Percentiles rank a stretch among this genome's conserved stretches.
Conservation (phyloP, 2,329 filamentous ascomycete species). For the Colletotrichum eremochloae region DNA sequence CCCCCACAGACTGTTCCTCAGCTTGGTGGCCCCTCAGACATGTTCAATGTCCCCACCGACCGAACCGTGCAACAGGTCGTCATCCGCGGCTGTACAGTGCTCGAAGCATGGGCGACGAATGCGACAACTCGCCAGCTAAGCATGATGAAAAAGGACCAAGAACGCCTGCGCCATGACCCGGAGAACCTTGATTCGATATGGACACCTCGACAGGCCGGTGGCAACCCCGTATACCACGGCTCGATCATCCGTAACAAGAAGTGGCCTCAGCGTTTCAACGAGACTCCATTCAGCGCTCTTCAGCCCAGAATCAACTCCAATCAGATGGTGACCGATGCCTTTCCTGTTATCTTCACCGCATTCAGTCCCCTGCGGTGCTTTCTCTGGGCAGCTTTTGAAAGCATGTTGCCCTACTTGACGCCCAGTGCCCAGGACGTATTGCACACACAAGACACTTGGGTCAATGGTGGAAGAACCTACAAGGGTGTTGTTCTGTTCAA, state of each 20-base stretch:
- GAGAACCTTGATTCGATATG: not conserved
- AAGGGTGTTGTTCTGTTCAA: not conserved
- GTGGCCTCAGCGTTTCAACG: not conserved
- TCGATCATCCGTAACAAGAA: not conserved
- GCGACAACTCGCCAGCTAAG: not conserved
- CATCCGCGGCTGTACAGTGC: not conserved
- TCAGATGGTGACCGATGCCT: too few relatives aligned
- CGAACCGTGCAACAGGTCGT: not conserved
- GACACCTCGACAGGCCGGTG: not conserved
- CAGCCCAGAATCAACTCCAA: too few relatives aligned
- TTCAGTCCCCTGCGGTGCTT: constrained; percentile 1
- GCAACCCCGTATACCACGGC: not conserved
- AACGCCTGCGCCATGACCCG: not conserved
- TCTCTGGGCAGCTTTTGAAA: not conserved
- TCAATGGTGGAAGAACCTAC: not conserved
- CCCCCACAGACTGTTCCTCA: not conserved
- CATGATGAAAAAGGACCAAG: not conserved
- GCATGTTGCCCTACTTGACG: not conserved
- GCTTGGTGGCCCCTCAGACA: not conserved
- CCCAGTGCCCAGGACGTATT: not conserved
- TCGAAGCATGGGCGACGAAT: not conserved
- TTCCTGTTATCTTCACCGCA: too few relatives aligned
- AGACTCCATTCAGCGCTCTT: too few relatives aligned
- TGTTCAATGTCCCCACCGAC: not conserved
- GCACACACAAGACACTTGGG: not conserved